A percentile compares a stretch with the other conserved stretches of the same genome.
Conservation (phyloP, 805 yeast species). For the Saturnispora silvae region DNA sequence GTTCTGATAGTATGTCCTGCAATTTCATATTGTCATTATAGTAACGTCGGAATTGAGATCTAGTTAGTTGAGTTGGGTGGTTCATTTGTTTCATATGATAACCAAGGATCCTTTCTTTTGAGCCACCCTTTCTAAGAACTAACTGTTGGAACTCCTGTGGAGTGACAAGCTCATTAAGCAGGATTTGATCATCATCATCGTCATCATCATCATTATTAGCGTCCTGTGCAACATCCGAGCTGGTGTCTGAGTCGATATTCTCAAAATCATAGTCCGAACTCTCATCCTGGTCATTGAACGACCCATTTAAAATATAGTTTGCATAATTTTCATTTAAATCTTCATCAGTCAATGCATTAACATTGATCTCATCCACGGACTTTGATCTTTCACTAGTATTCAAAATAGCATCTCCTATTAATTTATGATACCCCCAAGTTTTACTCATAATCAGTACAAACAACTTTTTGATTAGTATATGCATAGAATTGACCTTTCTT, state of each 20-base stretch:
- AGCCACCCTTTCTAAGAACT: conserved; percentile 18
- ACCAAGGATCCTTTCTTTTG: conserved; percentile 22
- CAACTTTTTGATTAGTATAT: not conserved
- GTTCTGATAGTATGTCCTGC: conserved; percentile 20
- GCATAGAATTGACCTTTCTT: not conserved
- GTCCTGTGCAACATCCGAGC: not conserved
- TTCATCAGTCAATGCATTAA: conserved; percentile 4
- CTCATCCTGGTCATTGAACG: conserved; percentile 1
- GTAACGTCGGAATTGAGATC: conserved; percentile 20
- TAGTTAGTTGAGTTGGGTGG: conserved; percentile 14
- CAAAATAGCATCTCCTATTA: no score
- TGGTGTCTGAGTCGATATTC: no score
- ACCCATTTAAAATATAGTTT: conserved; percentile 1
- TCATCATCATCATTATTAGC: not conserved
- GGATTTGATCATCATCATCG: not conserved
- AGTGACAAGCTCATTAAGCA: conserved; percentile 15
- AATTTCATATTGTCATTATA: conserved; percentile 20
- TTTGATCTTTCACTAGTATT: no score
- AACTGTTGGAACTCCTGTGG: conserved; percentile 19
- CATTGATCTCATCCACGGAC: not conserved
- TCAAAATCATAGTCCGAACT: no score
- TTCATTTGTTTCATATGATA: conserved; percentile 18
- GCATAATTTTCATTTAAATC: conserved; percentile 2
- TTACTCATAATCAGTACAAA: not conserved
- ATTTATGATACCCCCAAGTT: not conserved